Evolutionary conservation across 306 rosid genomes (phyloP), one percentile per base, ranked within the genome.

Genomic region (Geum urbanum): DNA sequence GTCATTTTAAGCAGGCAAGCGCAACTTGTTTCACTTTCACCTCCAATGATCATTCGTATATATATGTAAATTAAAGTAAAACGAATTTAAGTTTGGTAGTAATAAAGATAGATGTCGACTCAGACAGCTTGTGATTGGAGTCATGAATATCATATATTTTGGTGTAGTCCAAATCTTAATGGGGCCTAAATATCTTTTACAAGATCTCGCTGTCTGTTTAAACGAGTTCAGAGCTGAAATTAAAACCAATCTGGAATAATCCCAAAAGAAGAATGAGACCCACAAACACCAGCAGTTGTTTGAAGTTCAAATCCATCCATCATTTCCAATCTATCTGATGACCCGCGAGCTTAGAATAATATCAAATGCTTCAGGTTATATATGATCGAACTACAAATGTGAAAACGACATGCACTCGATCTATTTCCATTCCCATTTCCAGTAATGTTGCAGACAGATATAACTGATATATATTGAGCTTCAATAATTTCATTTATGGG

Each of bases 171-270:
- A 61, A 78, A 58, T 58, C 44, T 27, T 32, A 79, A 73, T 58
- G 70, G 78, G 86, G 80, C 81, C 87, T 76, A 84, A 74, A 91
- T 81, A 91, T 91, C 96, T 85, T 82, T 91, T 84, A 49, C 9
- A 16, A 84, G 96, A 91, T 91, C 72, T 87, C 86, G 48, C 8
- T 86, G 91, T 88, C 96, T 75, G 19, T 75, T 48, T 62, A 45
- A 73, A 27, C 22, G 0, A 76, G 69, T 79, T 72, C 85, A 79
- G 24, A 13, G 62, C 78, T 43, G 40, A 66, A 32, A 3, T 32
- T 1, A 32, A 68, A 79, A 46, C 76, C 56, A 16, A 58, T 27
- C 19, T 47, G 18, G 32, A 69, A 63, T 9, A 32, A 32, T 32
- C 37, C 19, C 24, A 58, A 77, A 70, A 59, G 72, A 20, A 73